Conservation (phyloP, 208 protist genomes). For the Novymonas esmeraldas region DNA sequence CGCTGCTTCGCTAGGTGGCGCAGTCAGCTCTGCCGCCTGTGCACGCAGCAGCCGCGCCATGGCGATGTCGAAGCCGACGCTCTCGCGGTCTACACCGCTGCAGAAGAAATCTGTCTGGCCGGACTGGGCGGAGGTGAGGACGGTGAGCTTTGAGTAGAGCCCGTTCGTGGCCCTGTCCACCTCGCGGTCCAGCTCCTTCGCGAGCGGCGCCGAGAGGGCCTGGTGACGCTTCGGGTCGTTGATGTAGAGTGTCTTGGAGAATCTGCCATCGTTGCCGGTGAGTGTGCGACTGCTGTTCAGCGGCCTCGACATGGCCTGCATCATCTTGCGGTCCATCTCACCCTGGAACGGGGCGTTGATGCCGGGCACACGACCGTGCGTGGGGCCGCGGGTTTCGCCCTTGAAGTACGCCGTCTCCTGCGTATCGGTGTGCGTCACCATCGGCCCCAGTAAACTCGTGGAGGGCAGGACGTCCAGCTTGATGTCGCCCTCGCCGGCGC, state of each 20-base stretch:
- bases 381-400: slow-evolving; percentile 67
- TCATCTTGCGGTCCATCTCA: slow-evolving; percentile 89
- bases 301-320: slow-evolving; percentile 87
- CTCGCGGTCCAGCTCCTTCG: slow-evolving; percentile 61
- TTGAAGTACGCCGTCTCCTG: slow-evolving; percentile 64
- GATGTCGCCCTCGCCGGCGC: slow-evolving; percentile 86
- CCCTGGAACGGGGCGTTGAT: slow-evolving; percentile 86
- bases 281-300: slow-evolving; percentile 78
- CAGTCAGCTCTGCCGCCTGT: slow-evolving; percentile 19
- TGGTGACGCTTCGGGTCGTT: slow-evolving; percentile 86
- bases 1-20: no score
- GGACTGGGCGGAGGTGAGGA: slow-evolving; percentile 89
- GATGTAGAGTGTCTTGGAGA: slow-evolving; percentile 89
- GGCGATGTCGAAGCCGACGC: slow-evolving; percentile 65
- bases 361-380: slow-evolving; percentile 75
- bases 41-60: slow-evolving; percentile 60
- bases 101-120: slow-evolving; percentile 89
- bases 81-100: slow-evolving; percentile 72
- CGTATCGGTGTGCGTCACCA: slow-evolving; percentile 83
- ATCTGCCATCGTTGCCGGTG: slow-evolving; percentile 84
- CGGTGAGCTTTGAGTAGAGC: slow-evolving; percentile 85
- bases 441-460: slow-evolving; percentile 68
- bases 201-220: slow-evolving; percentile 65
- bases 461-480: slow-evolving; percentile 62
- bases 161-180: slow-evolving; percentile 87